Evolutionary conservation across 441 rosid species (phyloP).

Genomic region (Brassica balearica): DNA sequence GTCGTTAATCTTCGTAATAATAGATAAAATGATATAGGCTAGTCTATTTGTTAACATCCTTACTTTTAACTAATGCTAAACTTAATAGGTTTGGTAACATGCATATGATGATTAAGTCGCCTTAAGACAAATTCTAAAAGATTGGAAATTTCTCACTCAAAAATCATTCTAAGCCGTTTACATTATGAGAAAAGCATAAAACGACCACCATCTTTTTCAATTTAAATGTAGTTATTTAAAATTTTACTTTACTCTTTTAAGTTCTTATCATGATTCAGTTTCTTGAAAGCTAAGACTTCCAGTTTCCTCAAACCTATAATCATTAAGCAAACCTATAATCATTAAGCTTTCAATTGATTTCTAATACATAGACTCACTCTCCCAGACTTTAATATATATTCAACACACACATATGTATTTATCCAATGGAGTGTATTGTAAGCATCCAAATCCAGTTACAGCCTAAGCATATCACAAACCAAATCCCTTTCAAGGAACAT

Average conservation of each 20-base stretch:
- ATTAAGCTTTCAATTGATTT: slow-evolving; percentile 37
- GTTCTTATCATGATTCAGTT: slow-evolving; percentile 38
- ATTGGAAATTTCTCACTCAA: slow-evolving; percentile 44
- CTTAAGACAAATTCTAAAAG: slow-evolving; percentile 29
- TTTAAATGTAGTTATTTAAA: neutral
- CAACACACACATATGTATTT: neutral
- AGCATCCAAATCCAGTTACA: slow-evolving; percentile 35
- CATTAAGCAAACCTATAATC: slow-evolving; percentile 36
- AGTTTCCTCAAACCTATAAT: slow-evolving; percentile 39
- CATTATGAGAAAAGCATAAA: slow-evolving; percentile 19
- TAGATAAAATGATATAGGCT: slow-evolving; percentile 13
- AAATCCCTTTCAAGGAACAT: slow-evolving; percentile 29
- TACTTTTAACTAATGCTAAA: no score
- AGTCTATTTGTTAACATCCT: slow-evolving; percentile 5
- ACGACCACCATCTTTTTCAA: slow-evolving; percentile 9
- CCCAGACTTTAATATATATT: slow-evolving; percentile 1
- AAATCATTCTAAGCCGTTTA: slow-evolving; percentile 32
- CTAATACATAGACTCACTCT: slow-evolving; percentile 38
- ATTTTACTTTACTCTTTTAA: slow-evolving; percentile 21
- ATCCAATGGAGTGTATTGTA: slow-evolving; percentile 38
- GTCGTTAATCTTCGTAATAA: slow-evolving; percentile 5
- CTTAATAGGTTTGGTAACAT: slow-evolving; percentile 24
- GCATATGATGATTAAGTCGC: slow-evolving; percentile 31
- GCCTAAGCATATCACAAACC: slow-evolving; percentile 30
- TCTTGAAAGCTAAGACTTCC: slow-evolving; percentile 48